Conservation (phyloP, 805 yeast genomes). For the Kodamaea kaohsiungensis region DNA sequence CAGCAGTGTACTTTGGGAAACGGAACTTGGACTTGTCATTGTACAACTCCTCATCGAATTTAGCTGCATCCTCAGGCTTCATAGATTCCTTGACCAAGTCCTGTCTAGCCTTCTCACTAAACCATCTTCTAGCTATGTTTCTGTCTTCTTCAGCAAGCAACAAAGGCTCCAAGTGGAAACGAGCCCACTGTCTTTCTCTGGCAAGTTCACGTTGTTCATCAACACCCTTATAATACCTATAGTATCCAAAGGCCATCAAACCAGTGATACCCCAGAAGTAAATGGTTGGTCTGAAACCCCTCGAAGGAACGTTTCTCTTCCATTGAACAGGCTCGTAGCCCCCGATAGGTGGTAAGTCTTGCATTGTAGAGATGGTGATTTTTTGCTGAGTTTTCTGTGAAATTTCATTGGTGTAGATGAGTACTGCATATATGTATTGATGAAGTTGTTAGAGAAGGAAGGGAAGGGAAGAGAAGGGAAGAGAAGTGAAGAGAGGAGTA, state of each 20-base stretch:
- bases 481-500: background rate
- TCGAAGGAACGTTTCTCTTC: conserved; percentile 81
- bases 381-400: conserved; percentile 8
- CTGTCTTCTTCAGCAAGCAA: conserved; percentile 83
- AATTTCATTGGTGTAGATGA: conserved; percentile 10
- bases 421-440: conserved; percentile 1
- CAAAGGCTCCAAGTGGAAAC: conserved; percentile 70
- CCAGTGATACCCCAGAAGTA: conserved; percentile 67
- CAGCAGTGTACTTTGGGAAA: conserved; percentile 44
- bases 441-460: background rate
- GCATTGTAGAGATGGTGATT: conserved; percentile 35
- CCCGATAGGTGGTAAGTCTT: conserved; percentile 84
- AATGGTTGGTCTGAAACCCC: conserved; percentile 79
- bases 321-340: conserved; percentile 88
- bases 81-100: conserved; percentile 46
- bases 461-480: background rate
- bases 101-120: conserved; percentile 68
- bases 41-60: conserved; percentile 45
- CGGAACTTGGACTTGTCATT: conserved; percentile 46
- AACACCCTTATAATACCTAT: conserved; percentile 62
- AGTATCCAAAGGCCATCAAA: conserved; percentile 71
- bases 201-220: conserved; percentile 73
- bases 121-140: conserved; percentile 68
- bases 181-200: conserved; percentile 77
- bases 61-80: conserved; percentile 39